These are phyloP conservation scores for Medicago lupulina DNA, from an alignment of 306 rosid species.

Conservation along the genomic window DNA sequence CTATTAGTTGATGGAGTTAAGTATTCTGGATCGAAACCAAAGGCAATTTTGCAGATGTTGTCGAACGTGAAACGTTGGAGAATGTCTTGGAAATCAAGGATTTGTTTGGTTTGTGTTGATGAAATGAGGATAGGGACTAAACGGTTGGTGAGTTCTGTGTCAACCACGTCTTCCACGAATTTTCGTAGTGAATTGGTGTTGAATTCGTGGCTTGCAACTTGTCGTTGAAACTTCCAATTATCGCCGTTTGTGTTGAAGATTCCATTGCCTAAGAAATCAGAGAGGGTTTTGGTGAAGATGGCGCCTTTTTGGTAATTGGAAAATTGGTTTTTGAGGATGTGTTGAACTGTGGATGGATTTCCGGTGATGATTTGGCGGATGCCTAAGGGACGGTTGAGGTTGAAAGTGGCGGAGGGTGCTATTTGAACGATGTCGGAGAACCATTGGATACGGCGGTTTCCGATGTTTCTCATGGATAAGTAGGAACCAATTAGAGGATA, in stretches of 20 bases:
- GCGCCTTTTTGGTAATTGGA: conserved; percentile 58
- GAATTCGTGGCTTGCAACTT: conserved; percentile 65
- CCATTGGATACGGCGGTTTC: conserved; percentile 56
- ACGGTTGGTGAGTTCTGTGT: conserved; percentile 60
- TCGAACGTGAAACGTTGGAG: conserved; percentile 79
- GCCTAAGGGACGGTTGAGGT: conserved; percentile 49
- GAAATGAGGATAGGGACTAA: conserved; percentile 60
- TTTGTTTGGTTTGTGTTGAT: conserved; percentile 9
- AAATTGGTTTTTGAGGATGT: conserved; percentile 75
- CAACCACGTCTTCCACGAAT: conserved; percentile 72
- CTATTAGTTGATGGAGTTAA: conserved; percentile 49
- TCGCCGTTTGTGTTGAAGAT: conserved; percentile 67
- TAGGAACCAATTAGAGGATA: conserved; percentile 47
- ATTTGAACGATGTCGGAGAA: conserved; percentile 52
- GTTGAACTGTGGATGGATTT: conserved; percentile 65
- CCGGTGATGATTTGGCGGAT: conserved; percentile 46
- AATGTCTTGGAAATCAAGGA: conserved; percentile 73
- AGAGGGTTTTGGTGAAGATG: not conserved
- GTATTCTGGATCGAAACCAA: conserved; percentile 71
- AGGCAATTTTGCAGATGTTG: conserved; percentile 71
- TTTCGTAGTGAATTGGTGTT: conserved; percentile 63
- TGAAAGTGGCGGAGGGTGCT: conserved; percentile 66
- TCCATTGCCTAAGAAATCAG: conserved; percentile 70
- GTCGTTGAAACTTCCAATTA: conserved; percentile 74
- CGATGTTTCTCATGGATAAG: conserved; percentile 22